Evolutionary conservation across 805 yeast species (phyloP).

Genomic region (Candida pseudofarinosa): DNA sequence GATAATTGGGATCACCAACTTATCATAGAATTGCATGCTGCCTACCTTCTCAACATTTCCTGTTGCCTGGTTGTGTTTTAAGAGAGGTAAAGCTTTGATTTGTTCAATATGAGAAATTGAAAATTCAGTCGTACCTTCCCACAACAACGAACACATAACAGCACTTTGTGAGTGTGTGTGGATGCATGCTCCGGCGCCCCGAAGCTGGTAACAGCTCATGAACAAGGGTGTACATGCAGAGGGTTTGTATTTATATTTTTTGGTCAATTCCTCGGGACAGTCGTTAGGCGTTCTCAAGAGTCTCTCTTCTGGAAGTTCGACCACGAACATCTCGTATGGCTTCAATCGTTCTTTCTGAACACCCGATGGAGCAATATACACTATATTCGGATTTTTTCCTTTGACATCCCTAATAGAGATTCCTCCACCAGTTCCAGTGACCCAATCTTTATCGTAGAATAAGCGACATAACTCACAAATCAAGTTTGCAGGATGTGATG

Average conservation of each 20-base stretch:
- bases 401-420: slow-evolving; percentile 63
- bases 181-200: slow-evolving; percentile 86
- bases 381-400: slow-evolving; percentile 39
- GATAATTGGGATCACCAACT: slow-evolving; percentile 80
- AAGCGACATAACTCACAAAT: slow-evolving; percentile 76
- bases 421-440: slow-evolving; percentile 96
- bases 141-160: slow-evolving; percentile 72
- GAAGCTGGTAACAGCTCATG: slow-evolving; percentile 59
- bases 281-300: slow-evolving; percentile 58
- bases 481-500: slow-evolving; percentile 74
- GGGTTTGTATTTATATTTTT: slow-evolving; percentile 59
- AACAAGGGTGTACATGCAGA: slow-evolving; percentile 92
- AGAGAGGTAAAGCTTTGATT: slow-evolving; percentile 82
- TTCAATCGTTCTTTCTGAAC: slow-evolving; percentile 87
- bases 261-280: slow-evolving; percentile 33
- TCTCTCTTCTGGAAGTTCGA: slow-evolving; percentile 49
- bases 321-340: slow-evolving; percentile 79
- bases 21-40: slow-evolving; percentile 67
- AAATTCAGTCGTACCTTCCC: slow-evolving; percentile 59
- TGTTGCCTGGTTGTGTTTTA: slow-evolving; percentile 23
- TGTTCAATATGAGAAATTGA: slow-evolving; percentile 80
- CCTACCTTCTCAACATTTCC: slow-evolving; percentile 56
- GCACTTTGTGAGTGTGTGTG: slow-evolving; percentile 93
- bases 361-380: slow-evolving; percentile 91
- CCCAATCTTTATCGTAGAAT: slow-evolving; percentile 84